A percentile compares a stretch with the other conserved stretches of the same genome.
Evolutionary conservation across 768 basidiomycete genomes (phyloP).

Genomic region (Phanerochaete sordida): DNA sequence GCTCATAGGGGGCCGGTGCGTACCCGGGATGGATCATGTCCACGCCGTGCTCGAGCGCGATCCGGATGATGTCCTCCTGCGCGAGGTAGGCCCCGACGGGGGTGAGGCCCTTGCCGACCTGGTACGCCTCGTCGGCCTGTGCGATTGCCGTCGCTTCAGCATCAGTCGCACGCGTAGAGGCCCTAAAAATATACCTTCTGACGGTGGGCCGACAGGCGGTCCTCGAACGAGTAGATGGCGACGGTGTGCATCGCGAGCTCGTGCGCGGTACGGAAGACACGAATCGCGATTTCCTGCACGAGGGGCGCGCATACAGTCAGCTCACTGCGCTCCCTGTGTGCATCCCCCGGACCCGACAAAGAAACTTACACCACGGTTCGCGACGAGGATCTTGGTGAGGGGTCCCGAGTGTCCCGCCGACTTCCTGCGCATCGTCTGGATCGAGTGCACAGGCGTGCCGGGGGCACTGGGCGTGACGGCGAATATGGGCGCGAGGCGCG

Average conservation of each 20-base stretch:
- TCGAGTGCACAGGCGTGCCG: constrained; percentile 84
- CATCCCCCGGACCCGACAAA: neutral
- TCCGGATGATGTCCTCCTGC: constrained; percentile 94
- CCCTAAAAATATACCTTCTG: constrained; percentile 72
- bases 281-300: constrained; percentile 93
- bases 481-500: constrained; percentile 70
- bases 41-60: constrained; percentile 96
- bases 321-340: neutral
- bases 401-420: constrained; percentile 88
- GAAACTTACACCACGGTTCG: constrained; percentile 79
- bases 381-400: constrained; percentile 87
- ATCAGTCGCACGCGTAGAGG: neutral
- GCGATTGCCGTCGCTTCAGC: neutral
- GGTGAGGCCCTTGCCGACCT: constrained; percentile 93
- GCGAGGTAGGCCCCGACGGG: constrained; percentile 97
- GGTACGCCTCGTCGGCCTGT: constrained; percentile 97
- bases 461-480: constrained; percentile 72
- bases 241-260: constrained; percentile 99
- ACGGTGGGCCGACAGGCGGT: constrained; percentile 93
- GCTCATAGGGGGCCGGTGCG: constrained; percentile 14
- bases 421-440: constrained; percentile 88
- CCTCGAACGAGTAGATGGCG: constrained; percentile 97
- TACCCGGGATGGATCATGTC: constrained; percentile 99
- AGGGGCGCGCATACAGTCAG: constrained; percentile 7
- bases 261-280: constrained; percentile 97